Base-by-base conservation (phyloP, 148 eudicot genomes). In the Amaranthus hypochondriacus region DNA sequence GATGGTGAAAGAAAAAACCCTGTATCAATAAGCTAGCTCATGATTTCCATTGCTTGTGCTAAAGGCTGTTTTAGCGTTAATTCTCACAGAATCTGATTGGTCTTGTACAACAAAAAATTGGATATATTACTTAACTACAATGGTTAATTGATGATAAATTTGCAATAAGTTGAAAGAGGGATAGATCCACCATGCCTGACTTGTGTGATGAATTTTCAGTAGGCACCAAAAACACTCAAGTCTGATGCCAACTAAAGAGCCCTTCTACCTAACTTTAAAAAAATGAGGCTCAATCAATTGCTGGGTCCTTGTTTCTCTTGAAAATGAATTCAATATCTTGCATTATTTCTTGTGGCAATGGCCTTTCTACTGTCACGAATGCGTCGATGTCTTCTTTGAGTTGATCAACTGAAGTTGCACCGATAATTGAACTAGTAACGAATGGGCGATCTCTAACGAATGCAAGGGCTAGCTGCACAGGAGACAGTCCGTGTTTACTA, bases 231-330 rank as follows among this genome's bases (percentile, higher is more conserved):
- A 0, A 59, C 50, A 11, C 52, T 48, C 12, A 9, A 66, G 39
- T 28, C 39, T 0, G 39, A 28, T 28, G 39, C 39, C 39, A 28
- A 28, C 39, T 48, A 66, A 66, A n/a, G 42, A 54, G 11, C 6
- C 42, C 10, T 18, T 18, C 18, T 18, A 18, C 18, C 18, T 46
- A 57, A 13, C 64, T 15, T 4, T 44, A 39, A 18, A 2, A 13
- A 42, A 76, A 62, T 49, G 39, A 28, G 11, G 59, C 64, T 81
- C 58, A 81, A 62, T 84, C 84, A 81, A 89, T 85, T 7, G 98
- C 92, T 3, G 98, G 98, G 80, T 93, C 98, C 84, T 89, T 93
- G 75, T 84, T 85, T 84, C 92, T 89, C 82, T 88, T 94, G 85
- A 89, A 94, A 71, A 91, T 77, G 55, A 56, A 51, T 76, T 94